A percentile compares a stretch with the other conserved stretches of the same genome.
Conservation (phyloP, 1,284 basidiomycete genomes). For the Malassezia japonica region DNA sequence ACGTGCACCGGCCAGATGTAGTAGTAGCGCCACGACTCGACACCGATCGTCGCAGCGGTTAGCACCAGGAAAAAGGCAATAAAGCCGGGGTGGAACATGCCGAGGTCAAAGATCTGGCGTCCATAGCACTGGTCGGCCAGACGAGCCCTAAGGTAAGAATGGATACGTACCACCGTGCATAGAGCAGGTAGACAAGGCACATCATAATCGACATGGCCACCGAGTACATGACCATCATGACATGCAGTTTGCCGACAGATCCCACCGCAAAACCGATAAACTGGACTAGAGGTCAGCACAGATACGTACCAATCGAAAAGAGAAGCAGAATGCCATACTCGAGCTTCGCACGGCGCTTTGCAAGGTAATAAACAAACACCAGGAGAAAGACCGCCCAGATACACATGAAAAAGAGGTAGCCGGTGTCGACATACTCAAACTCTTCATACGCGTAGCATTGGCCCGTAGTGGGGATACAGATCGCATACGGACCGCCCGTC, state of each 20-base stretch:
- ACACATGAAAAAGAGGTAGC: background rate
- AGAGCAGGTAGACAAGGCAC: background rate
- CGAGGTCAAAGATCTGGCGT: background rate
- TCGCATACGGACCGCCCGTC: no score
- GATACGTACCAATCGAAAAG: background rate
- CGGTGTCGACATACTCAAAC: background rate
- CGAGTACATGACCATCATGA: background rate
- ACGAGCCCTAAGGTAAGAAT: background rate
- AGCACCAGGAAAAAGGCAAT: background rate
- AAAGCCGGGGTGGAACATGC: background rate
- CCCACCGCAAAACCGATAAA: background rate
- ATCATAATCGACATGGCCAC: background rate
- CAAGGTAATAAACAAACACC: background rate
- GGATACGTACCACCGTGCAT: background rate
- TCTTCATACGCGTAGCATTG: background rate
- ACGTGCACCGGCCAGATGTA: background rate
- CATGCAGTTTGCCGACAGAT: background rate
- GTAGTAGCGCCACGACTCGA: background rate
- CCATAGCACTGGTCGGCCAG: background rate
- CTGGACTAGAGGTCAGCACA: background rate
- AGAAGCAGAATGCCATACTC: background rate
- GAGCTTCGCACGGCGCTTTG: background rate
- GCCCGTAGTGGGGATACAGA: no score
- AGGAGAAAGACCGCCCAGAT: background rate
- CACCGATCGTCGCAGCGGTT: background rate